phyloP scores from a whole-genome alignment of 2,329 filamentous ascomycete species.

The Rachicladosporium sp. region DNA sequence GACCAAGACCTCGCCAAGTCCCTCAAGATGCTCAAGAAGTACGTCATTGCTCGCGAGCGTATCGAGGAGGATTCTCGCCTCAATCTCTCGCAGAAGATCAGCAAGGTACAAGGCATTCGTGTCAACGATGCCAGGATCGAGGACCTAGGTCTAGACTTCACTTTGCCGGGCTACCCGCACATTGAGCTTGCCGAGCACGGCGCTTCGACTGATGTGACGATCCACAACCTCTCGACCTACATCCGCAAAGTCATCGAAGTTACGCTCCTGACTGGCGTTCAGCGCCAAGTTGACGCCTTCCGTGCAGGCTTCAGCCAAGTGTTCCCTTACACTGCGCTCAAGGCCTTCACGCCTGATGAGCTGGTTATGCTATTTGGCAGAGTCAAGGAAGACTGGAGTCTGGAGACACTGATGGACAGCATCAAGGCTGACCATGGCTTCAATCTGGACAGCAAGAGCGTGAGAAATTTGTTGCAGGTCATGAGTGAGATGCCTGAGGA shows the following conservation, averaged over 20 bases:
- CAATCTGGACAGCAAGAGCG: constrained; percentile 95
- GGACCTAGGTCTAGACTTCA: constrained; percentile 87
- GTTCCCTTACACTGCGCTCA: constrained; percentile 85
- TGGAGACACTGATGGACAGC: constrained; percentile 94
- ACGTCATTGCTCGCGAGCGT: constrained; percentile 67
- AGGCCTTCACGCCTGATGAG: constrained; percentile 89
- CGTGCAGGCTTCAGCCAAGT: constrained; percentile 84
- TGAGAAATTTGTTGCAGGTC: constrained; percentile 80
- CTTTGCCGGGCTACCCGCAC: constrained; percentile 74
- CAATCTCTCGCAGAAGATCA: constrained; percentile 56
- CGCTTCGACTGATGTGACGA: constrained; percentile 61
- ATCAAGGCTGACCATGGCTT: constrained; percentile 98
- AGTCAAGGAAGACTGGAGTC: constrained; percentile 90
- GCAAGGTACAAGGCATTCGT: constrained; percentile 54
- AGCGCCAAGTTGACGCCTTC: constrained; percentile 83
- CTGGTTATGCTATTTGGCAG: constrained; percentile 88
- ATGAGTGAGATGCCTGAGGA: constrained; percentile 75
- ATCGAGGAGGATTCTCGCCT: constrained; percentile 61
- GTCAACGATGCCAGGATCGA: constrained; percentile 71
- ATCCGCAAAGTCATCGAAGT: constrained; percentile 82
- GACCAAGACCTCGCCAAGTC: constrained; percentile 79
- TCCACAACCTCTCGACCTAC: constrained; percentile 79
- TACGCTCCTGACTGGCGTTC: constrained; percentile 80
- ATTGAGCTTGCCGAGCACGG: constrained; percentile 75
- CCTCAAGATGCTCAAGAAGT: constrained; percentile 75